Evolutionary conservation across 768 basidiomycete species (phyloP), one percentile per base, ranked within the genome.

Genomic region (Sporobolomyces phaffii): DNA sequence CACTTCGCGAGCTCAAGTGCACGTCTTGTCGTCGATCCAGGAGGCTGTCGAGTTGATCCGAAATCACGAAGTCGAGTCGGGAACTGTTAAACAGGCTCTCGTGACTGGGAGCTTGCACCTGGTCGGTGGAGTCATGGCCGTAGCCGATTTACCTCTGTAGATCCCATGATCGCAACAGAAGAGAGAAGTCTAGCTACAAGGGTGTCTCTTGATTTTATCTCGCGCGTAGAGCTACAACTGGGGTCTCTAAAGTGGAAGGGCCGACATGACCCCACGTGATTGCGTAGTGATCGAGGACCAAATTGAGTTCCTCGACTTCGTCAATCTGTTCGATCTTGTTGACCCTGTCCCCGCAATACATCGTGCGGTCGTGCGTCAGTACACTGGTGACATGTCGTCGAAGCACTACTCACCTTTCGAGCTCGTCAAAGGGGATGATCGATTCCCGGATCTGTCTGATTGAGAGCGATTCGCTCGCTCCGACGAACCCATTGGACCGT

Each of bases 51-150:
- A 82, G 34, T 74, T 84, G 29, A 82, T 91, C 6, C 82, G 85
- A 17, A 73, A 77, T 4, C 24, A 45, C 31, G 70, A 73, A 36
- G 48, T 65, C 60, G 59, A 67, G 33, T 60, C 51, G 3, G 26
- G 33, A 15, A 40, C 38, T 17, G 67, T 53, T 71, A 62, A 48
- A 1, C 81, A 87, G 62, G 84, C 91, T n/a, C 81, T 99, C 20
- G 91, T 94, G 9, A 83, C 91, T 4, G 96, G 96, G 6, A 96
- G 91, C 77, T 77, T 99, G 69, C 93, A 93, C 78, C 83, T 99
- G 20, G 86, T 98, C 10, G 96, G 96, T 24, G 96, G 96, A 3
- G 81, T 92, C 17, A 87, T 98, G 60, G 94, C 97, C 75, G 91
- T 90, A 18, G 89, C 91, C 22, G 87, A 85, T 26, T 77, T 98